These are phyloP conservation scores for Sporobolomyces phaffii DNA, from an alignment of 768 basidiomycete species.

Conservation along the genomic window DNA sequence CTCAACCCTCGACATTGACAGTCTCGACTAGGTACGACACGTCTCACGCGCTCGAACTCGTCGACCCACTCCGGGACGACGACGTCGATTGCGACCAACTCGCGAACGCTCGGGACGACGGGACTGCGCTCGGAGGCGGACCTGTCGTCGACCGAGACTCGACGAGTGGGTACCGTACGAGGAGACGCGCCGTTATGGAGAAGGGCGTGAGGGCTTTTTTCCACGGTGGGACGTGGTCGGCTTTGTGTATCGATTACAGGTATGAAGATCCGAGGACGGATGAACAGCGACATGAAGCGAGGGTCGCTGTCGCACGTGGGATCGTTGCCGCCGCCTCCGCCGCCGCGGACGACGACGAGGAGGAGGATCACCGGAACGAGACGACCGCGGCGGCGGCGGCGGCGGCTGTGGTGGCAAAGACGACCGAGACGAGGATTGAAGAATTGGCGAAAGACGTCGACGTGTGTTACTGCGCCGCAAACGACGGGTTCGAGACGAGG, in stretches of 20 bases:
- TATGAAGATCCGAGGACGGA: slow-evolving; percentile 19
- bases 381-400: no score
- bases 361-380: no score
- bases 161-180: no score
- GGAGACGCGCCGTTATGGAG: slow-evolving; percentile 43
- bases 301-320: slow-evolving; percentile 10
- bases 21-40: neutral
- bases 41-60: neutral
- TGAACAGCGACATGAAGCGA: neutral
- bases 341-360: no score
- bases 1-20: slow-evolving; percentile 4
- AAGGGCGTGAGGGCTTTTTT: slow-evolving; percentile 42
- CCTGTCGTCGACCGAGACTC: no score
- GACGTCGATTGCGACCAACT: slow-evolving; percentile 41
- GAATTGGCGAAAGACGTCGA: slow-evolving; percentile 15
- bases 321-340: no score
- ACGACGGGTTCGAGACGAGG: slow-evolving; percentile 28
- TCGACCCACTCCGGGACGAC: slow-evolving; percentile 26
- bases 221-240: slow-evolving; percentile 29
- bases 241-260: slow-evolving; percentile 25
- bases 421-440: neutral
- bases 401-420: no score
- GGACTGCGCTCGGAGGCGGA: slow-evolving; percentile 37
- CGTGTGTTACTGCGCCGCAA: slow-evolving; percentile 8
- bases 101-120: slow-evolving; percentile 43